Base-by-base conservation (phyloP, 805 yeast species). In the Candida nemodendra region DNA sequence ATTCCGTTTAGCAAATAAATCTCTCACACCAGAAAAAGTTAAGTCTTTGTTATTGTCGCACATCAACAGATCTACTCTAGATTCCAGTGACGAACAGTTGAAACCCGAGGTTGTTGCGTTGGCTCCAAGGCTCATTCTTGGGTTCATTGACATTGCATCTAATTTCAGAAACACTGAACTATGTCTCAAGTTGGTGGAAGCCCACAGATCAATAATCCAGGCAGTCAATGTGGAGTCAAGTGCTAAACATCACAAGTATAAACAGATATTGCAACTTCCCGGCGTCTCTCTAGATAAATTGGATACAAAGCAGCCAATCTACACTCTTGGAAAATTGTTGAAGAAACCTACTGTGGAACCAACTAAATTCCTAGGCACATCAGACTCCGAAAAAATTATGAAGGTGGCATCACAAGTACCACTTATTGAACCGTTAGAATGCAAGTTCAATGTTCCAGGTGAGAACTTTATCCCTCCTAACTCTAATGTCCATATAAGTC, bases 391-490 rank as follows among this genome's bases (percentile, higher is more conserved):
- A 27, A 59, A 67, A 8, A 61, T 76, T 45, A 59, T 84, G 38
- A 57, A 71, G 17, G 72, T 79, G 41, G 95, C 90, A 1, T 57
- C 74, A 3, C 66, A 72, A 22, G 76, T 89, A 23, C 96, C 97
- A 29, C 62, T 69, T 31, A 61, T 90, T 34, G 78, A 82, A 52
- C 66, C 89, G 12, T 47, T 89, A 19, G 76, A 75, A 35, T 81
- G 95, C 29, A 78, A 76, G 41, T 88, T 88, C 64, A 72, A 74
- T 45, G 96, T 91, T 29, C 91, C 96, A 3, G 98, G 98, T 23
- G 97, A 90, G 66, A 57, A 63, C 12, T 67, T 67, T 21, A 79
- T 85, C 19, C 78, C 89, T 0, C 83, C 96, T 18, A 71, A 74
- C 18, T 78, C 97, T 2, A 74, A 75, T 33, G 79, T 87, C 7